Base-by-base conservation (phyloP, 2,329 filamentous ascomycete species). In the Graphiopsis chlorocephala region DNA sequence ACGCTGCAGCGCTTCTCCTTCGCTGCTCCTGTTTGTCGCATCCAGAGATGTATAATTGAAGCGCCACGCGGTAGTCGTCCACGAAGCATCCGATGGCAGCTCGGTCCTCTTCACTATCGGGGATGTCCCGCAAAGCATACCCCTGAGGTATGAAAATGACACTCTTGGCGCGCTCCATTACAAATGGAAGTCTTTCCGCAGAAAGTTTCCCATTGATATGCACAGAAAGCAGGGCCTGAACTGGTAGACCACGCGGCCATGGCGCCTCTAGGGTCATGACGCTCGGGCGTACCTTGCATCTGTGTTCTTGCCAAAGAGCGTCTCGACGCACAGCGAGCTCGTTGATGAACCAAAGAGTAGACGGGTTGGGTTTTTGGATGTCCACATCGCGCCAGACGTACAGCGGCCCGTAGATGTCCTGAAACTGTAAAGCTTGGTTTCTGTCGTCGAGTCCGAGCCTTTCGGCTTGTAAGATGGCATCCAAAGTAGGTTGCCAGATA, bases 301-400 rank as follows among this genome's bases (percentile, higher is more conserved):
- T 72, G 50, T 73, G 53, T 6, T 66, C 63, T 8, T 33, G 53
- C 77, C 78, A 79, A 0, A 78, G 56, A 5, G 69, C 52, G 57
- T 79, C 67, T 55, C 77, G 72, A 8, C 67, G 68, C 65, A 68
- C 68, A 29, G 78, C 77, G 31, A 79, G 68, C 25, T 75, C 68
- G 53, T 80, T 75, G 1, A 79, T 50, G 60, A 80, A 79, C 4
- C 59, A 70, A 56, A 73, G 74, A 0, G 70, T 72, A 1, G 74
- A 70, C 3, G 68, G 56, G 2, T 67, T 63, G 12, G 63, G 66
- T 2, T 69, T 26, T 20, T 65, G 62, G 0, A 71, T 53, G 1
- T 23, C 10, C 7, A 23, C 28, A 8, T 55, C 31, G 17, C 26
- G 17, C 48, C 56, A 48, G n/a, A 58, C 10, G 25, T 23, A 38